phyloP scores from a whole-genome alignment of 2,329 filamentous ascomycete species.

The Fonsecaea monophora region DNA sequence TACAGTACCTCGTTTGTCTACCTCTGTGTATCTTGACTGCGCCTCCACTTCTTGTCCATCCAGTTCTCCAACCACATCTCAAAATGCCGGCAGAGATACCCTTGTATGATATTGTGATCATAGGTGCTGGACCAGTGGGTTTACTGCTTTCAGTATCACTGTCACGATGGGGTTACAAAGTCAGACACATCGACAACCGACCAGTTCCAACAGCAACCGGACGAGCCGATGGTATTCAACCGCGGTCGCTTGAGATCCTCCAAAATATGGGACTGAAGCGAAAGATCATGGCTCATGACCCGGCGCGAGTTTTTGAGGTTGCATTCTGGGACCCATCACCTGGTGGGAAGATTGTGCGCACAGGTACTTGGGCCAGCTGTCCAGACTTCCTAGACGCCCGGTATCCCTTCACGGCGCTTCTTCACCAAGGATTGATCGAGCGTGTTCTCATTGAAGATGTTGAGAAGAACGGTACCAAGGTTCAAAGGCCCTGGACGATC shows the following conservation, averaged over 20 bases:
- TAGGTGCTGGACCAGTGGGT: conserved; percentile 88
- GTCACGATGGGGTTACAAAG: conserved; percentile 90
- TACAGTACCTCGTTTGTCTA: neutral
- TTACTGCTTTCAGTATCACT: conserved; percentile 87
- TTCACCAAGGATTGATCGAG: conserved; percentile 69
- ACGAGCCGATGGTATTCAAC: conserved; percentile 90
- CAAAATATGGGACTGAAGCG: conserved; percentile 90
- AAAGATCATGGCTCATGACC: conserved; percentile 83
- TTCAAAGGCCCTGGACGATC: conserved; percentile 69
- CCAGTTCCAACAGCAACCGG: conserved; percentile 84
- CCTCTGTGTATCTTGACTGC: neutral
- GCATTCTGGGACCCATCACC: conserved; percentile 68
- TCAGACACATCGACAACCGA: conserved; percentile 93
- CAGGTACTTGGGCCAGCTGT: conserved; percentile 81
- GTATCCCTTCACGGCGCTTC: conserved; percentile 68
- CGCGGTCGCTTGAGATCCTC: conserved; percentile 82
- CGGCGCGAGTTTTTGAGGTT: conserved; percentile 80
- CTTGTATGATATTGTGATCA: conserved; percentile 70
- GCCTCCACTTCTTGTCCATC: neutral
- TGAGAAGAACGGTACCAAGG: conserved; percentile 61
- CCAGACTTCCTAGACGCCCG: conserved; percentile 76
- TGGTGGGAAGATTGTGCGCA: conserved; percentile 63
- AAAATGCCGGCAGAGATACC: conserved; percentile 33
- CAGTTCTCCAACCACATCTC: conserved; percentile 10
- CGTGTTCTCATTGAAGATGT: conserved; percentile 68